Percentiles rank a stretch among this genome's conserved stretches.
Conservation (phyloP, 495 filamentous ascomycete genomes). For the Neurospora sp. region DNA sequence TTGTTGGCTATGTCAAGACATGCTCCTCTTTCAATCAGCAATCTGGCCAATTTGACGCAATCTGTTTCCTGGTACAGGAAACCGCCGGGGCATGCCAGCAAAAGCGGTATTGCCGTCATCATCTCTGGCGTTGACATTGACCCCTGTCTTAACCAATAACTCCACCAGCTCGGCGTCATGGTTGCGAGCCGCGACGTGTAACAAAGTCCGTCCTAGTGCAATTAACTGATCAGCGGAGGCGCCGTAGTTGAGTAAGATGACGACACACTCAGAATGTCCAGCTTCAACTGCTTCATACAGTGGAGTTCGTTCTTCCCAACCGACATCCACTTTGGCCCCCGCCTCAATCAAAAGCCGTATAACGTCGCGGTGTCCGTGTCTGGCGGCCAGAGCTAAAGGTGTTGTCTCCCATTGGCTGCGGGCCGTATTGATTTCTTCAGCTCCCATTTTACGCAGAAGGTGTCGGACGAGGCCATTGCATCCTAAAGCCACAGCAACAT, state of each 20-base stretch:
- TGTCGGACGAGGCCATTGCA: neutral
- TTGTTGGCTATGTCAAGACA: neutral
- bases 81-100: neutral
- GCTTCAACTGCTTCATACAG: neutral
- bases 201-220: rapidly evolving
- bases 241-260: neutral
- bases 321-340: neutral
- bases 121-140: neutral
- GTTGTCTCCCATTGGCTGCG: rapidly evolving
- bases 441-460: neutral
- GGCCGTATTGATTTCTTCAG: neutral
- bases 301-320: rapidly evolving
- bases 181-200: neutral
- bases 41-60: neutral
- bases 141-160: neutral
- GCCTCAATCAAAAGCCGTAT: neutral
- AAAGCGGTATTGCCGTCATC: neutral
- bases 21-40: neutral
- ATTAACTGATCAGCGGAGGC: neutral
- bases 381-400: neutral
- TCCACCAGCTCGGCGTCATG: neutral
- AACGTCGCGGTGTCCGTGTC: rapidly evolving
- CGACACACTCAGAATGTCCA: rapidly evolving
- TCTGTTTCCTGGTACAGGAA: neutral
- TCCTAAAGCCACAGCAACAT: neutral